Conservation (phyloP, 129 eudicot species). For the Deinandra increscens region DNA sequence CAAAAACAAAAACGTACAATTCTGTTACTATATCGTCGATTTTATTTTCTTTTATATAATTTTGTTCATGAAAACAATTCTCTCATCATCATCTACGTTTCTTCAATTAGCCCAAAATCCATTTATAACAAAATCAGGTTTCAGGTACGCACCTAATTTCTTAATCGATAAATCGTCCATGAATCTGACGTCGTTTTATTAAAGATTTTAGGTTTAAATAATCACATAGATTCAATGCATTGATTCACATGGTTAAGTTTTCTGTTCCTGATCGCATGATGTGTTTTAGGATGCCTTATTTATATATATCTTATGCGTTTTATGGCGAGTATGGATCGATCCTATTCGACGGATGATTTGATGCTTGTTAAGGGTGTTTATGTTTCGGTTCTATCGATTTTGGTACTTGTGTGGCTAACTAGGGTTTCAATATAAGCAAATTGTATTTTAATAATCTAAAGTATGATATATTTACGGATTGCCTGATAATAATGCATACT, state of each 20-base stretch:
- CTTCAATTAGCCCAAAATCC: neutral
- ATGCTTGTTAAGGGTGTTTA: neutral
- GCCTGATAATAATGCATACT: too few species aligned
- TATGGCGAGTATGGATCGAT: too few species aligned
- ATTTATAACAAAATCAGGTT: conserved; percentile 25
- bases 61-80: neutral
- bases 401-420: too few species aligned
- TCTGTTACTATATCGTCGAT: neutral
- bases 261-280: neutral
- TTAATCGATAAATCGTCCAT: conserved; percentile 8
- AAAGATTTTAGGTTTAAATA: conserved; percentile 3
- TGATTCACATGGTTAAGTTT: neutral
- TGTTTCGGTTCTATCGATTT: neutral
- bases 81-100: neutral
- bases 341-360: conserved; percentile 1
- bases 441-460: too few species aligned
- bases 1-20: neutral
- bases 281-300: conserved; percentile 12
- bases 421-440: too few species aligned
- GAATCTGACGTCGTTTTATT: conserved; percentile 1
- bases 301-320: neutral
- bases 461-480: too few species aligned
- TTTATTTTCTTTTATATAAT: neutral
- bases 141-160: conserved; percentile 14
- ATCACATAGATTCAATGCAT: neutral